Evolutionary conservation across 495 filamentous ascomycete genomes (phyloP), one percentile per base, ranked within the genome.

Genomic region (Talaromyces thailandensis): DNA sequence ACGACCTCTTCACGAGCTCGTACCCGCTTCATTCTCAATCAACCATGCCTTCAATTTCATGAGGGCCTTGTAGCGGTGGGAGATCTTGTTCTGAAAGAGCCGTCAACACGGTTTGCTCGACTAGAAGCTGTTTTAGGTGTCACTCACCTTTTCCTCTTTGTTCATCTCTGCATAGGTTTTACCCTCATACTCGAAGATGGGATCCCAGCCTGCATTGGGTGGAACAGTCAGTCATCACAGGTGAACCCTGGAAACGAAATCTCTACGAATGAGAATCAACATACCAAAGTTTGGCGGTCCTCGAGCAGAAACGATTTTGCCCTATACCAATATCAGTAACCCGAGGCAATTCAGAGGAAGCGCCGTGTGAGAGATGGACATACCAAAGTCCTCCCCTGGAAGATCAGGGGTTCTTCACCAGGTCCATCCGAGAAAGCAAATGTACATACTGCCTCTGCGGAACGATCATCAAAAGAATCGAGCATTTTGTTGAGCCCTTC

Each of bases 161-260:
- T 91, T 88, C 94, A 99, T 99, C 78, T 99, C 94, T 25, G 94
- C 95, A 69, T 96, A 98, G 75, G 94, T 98, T 75, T 91, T 76
- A 55, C 93, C 93, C 65, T 93, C 84, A 67, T 94, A 93, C 75
- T 99, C 94, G 67, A 99, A 99, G 56, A 96, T 89, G 0, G 95
- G 85, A 71, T 99, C 94, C 94, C 95, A 98, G 12, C 92, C 92
- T 92, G 48, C 4, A 62, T 40, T 29, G n/a, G 18, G 9, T 0
- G 7, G 29, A 26, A n/a, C 29, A 62, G 35, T 9, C 12, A 48
- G 32, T 48, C n/a, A 24, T 28, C 21, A 52, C 51, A 26, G 21
- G 51, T 28, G n/a, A 23, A 45, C 6, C 43, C 7, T 18, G 28
- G n/a, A 21, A 21, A 3, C 4, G 9, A 12, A 7, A 2, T 21